These are phyloP conservation scores for Pichia phayaonensis DNA, from an alignment of 805 yeast species.

Conservation along the genomic window DNA sequence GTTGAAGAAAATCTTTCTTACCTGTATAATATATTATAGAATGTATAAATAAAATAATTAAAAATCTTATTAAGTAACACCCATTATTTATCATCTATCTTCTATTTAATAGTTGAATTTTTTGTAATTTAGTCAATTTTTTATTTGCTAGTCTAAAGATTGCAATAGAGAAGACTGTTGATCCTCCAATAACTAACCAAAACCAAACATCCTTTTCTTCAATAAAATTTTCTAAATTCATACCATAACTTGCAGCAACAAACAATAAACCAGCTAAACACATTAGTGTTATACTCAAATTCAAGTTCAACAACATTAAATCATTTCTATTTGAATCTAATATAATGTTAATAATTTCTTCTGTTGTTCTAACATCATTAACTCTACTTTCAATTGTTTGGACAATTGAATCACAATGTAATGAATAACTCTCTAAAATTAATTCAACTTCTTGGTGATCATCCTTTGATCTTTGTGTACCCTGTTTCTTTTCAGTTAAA, in stretches of 20 bases:
- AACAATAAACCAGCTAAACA: slow-evolving; percentile 77
- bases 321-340: slow-evolving; percentile 92
- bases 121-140: slow-evolving; percentile 58
- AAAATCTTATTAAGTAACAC: neutral
- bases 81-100: neutral
- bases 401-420: slow-evolving; percentile 88
- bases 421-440: slow-evolving; percentile 82
- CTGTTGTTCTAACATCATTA: slow-evolving; percentile 85
- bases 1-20: neutral
- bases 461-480: slow-evolving; percentile 38
- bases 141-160: slow-evolving; percentile 49
- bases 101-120: slow-evolving; percentile 35
- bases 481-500: slow-evolving; percentile 52
- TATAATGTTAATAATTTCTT: slow-evolving; percentile 89
- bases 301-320: slow-evolving; percentile 77
- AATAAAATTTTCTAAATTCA: slow-evolving; percentile 89
- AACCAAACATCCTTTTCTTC: slow-evolving; percentile 79
- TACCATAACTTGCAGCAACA: slow-evolving; percentile 84
- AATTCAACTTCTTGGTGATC: slow-evolving; percentile 87
- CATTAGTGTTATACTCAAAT: slow-evolving; percentile 75
- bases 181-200: slow-evolving; percentile 38
- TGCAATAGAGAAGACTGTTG: slow-evolving; percentile 31
- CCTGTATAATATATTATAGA: neutral
- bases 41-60: neutral
- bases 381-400: slow-evolving; percentile 74